Evolutionary conservation across 1,139 yeast genomes (phyloP).

Genomic region (Geotrichum restrictum): DNA sequence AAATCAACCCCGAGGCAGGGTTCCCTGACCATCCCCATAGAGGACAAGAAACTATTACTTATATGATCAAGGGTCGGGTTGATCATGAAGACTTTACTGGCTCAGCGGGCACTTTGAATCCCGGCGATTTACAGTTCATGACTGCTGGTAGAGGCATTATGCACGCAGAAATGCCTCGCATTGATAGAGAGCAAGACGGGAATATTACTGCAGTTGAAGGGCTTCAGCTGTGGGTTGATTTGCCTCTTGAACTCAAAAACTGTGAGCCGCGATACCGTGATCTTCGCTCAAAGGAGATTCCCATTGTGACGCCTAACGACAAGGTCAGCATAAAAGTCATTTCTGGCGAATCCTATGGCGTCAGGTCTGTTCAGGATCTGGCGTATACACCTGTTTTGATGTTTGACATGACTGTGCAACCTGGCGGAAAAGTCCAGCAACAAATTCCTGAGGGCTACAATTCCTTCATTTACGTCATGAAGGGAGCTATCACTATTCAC

Average conservation of each 20-base stretch:
- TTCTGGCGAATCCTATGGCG: constrained; percentile 73
- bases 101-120: constrained; percentile 65
- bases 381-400: constrained; percentile 78
- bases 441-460: constrained; percentile 65
- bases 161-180: constrained; percentile 83
- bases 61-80: constrained; percentile 66
- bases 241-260: constrained; percentile 66
- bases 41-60: constrained; percentile 85
- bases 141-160: constrained; percentile 90
- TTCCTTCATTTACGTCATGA: constrained; percentile 65
- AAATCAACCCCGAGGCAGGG: constrained; percentile 60
- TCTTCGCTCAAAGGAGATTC: constrained; percentile 66
- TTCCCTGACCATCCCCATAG: constrained; percentile 93
- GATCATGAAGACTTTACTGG: constrained; percentile 95
- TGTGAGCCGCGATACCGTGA: constrained; percentile 79
- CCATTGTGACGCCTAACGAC: constrained; percentile 63
- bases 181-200: constrained; percentile 46
- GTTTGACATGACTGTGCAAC: constrained; percentile 61
- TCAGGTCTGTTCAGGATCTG: constrained; percentile 65
- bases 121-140: constrained; percentile 92
- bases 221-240: constrained; percentile 88
- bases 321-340: constrained; percentile 68
- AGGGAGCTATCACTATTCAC: constrained; percentile 57
- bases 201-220: constrained; percentile 48
- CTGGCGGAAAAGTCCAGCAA: constrained; percentile 60